phyloP scores from a whole-genome alignment of 192 early-diverging fungal genomes.

The Backusella australiensis region DNA sequence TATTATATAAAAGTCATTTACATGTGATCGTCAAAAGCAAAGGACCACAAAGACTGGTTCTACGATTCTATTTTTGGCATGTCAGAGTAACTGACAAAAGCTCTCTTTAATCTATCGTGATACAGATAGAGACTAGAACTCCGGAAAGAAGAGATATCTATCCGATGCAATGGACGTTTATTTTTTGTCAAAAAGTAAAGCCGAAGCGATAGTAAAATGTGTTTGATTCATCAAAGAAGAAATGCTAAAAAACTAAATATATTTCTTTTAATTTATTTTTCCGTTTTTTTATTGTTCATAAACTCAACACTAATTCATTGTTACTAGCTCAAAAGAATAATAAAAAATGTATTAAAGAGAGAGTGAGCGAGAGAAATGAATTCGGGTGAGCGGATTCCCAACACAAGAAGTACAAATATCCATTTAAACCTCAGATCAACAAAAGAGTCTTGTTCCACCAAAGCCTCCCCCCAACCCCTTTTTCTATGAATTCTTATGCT shows the following conservation, averaged over 20 bases:
- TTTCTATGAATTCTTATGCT: not conserved
- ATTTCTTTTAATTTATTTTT: not conserved
- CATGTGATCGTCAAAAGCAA: slow-evolving; percentile 8
- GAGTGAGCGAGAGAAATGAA: not conserved
- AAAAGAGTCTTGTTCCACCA: not conserved
- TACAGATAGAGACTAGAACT: slow-evolving; percentile 2
- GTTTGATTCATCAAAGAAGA: not conserved
- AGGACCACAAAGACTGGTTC: not conserved
- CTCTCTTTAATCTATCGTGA: not conserved
- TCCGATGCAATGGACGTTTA: not conserved
- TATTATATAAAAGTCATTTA: slow-evolving; percentile 6
- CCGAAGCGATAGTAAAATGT: not conserved
- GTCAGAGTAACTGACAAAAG: not conserved
- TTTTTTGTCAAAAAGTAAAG: not conserved
- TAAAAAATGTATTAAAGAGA: not conserved
- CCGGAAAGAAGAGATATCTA: not conserved
- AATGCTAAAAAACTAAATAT: not conserved
- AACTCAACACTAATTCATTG: not conserved
- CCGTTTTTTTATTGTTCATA: not conserved
- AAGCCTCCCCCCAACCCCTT: not conserved
- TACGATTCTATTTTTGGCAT: not conserved
- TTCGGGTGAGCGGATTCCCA: not conserved
- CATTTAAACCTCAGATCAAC: not conserved
- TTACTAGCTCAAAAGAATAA: not conserved
- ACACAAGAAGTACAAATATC: not conserved